Evolutionary conservation across 2,329 filamentous ascomycete genomes (phyloP).

Genomic region (Ophiostoma piceae): DNA sequence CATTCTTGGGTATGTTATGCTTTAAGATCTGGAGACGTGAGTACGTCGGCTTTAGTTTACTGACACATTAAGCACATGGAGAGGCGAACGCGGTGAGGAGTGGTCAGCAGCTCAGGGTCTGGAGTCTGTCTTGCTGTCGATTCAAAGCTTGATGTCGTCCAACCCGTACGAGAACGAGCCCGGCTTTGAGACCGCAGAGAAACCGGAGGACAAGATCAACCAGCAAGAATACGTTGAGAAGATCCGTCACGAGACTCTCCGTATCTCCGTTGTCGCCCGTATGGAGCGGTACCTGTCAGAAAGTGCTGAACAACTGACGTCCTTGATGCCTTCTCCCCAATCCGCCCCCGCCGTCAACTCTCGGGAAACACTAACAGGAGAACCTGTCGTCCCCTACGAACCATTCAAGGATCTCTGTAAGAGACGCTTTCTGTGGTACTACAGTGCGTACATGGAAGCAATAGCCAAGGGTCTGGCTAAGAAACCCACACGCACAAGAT

Average conservation of each 20-base stretch:
- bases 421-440: constrained; percentile 92
- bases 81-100: constrained; percentile 81
- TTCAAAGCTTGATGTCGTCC: constrained; percentile 89
- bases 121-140: constrained; percentile 89
- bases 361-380: background rate
- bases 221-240: constrained; percentile 75
- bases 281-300: constrained; percentile 65
- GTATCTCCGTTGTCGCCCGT: constrained; percentile 78
- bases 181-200: constrained; percentile 74
- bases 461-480: constrained; percentile 62
- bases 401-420: constrained; percentile 90
- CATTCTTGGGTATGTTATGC: constrained; percentile 65
- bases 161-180: constrained; percentile 97
- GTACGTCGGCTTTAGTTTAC: background rate
- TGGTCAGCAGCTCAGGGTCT: constrained; percentile 96
- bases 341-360: background rate
- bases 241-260: constrained; percentile 86
- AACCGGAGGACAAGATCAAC: constrained; percentile 57
- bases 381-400: constrained; percentile 56
- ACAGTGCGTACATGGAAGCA: constrained; percentile 72
- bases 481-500: constrained; percentile 58
- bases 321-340: too few species aligned
- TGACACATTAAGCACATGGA: constrained; percentile 67
- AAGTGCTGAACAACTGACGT: background rate
- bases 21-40: background rate